Conservation (phyloP, 495 filamentous ascomycete species). For the Cercophora sp. region DNA sequence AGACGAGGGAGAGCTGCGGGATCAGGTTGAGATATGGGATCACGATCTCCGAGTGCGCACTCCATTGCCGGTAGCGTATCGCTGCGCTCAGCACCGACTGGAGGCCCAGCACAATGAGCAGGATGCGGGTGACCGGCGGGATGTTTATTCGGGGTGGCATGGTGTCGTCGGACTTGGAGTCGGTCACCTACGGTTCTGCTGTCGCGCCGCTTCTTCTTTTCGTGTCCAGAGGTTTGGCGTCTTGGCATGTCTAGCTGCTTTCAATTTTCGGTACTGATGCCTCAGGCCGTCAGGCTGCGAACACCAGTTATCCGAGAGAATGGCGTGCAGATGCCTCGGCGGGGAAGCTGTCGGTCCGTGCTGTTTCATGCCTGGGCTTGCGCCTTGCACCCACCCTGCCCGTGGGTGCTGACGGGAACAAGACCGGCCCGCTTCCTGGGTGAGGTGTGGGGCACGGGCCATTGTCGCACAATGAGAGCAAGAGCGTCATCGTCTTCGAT, state of each 20-base stretch:
- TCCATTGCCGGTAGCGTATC: constrained; percentile 65
- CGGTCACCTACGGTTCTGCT: not conserved
- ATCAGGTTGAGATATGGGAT: constrained; percentile 84
- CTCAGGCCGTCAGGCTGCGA: constrained; percentile 2
- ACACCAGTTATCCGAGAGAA: too few species aligned
- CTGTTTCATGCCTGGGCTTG: constrained; percentile 4
- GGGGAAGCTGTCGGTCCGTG: not conserved
- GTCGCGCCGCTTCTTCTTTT: constrained; percentile 1
- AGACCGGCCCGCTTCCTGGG: not conserved
- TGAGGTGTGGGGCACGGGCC: not conserved
- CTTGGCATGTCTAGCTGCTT: not conserved
- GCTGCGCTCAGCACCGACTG: constrained; percentile 80
- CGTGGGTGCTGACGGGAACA: not conserved
- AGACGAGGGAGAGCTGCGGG: constrained; percentile 74
- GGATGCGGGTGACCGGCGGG: constrained; percentile 80
- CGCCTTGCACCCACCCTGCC: too few species aligned
- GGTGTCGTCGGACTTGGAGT: constrained; percentile 16
- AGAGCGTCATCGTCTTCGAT: too few species aligned
- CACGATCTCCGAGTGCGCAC: constrained; percentile 53
- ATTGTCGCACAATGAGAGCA: not conserved
- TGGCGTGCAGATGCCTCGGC: constrained; percentile 1
- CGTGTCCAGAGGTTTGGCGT: not conserved
- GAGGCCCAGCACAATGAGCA: constrained; percentile 66
- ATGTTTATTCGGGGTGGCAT: constrained; percentile 89
- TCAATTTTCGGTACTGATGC: not conserved